Conservation (phyloP, 2,329 filamentous ascomycete genomes). For the Tolypocladium cylindrosporum region DNA sequence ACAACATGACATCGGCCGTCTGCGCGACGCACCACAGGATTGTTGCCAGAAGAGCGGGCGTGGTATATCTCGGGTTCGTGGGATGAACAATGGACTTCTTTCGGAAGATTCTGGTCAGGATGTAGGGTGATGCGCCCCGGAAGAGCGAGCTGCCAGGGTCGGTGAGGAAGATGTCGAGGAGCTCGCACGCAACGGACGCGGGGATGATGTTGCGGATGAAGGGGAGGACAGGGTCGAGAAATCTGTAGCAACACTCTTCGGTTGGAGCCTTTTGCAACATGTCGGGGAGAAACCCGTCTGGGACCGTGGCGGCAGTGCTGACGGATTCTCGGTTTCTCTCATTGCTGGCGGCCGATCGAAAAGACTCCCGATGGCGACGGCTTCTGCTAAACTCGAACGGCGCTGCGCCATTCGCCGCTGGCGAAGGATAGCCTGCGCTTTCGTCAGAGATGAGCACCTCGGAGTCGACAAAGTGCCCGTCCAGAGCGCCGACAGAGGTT, state of each 20-base stretch:
- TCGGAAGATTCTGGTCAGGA: slow-evolving; percentile 34
- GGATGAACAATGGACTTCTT: slow-evolving; percentile 31
- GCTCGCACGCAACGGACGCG: slow-evolving; percentile 31
- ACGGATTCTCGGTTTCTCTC: slow-evolving; percentile 8
- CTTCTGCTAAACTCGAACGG: slow-evolving; percentile 1
- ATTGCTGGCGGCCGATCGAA: slow-evolving; percentile 9
- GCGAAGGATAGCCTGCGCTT: slow-evolving; percentile 17
- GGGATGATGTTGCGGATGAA: slow-evolving; percentile 27
- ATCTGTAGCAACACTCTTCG: slow-evolving; percentile 26
- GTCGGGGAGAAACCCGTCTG: slow-evolving; percentile 10
- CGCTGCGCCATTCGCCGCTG: slow-evolving; percentile 8
- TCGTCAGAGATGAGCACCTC: slow-evolving; percentile 16
- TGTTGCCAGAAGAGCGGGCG: slow-evolving; percentile 33
- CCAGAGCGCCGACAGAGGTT: slow-evolving; percentile 1
- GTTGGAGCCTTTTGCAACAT: slow-evolving; percentile 15
- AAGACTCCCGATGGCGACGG: slow-evolving; percentile 6
- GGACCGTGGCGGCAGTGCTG: slow-evolving; percentile 7
- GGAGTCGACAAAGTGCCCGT: slow-evolving; percentile 7
- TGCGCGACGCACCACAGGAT: slow-evolving; percentile 39
- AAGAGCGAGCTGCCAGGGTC: slow-evolving; percentile 33
- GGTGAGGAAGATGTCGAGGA: slow-evolving; percentile 37
- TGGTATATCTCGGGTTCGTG: slow-evolving; percentile 27
- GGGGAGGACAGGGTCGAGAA: slow-evolving; percentile 29
- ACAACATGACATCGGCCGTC: slow-evolving; percentile 32
- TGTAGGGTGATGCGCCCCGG: slow-evolving; percentile 34